These are phyloP conservation scores for Penicillium maclennaniae DNA, from an alignment of 495 filamentous ascomycete species.

Conservation along the genomic window DNA sequence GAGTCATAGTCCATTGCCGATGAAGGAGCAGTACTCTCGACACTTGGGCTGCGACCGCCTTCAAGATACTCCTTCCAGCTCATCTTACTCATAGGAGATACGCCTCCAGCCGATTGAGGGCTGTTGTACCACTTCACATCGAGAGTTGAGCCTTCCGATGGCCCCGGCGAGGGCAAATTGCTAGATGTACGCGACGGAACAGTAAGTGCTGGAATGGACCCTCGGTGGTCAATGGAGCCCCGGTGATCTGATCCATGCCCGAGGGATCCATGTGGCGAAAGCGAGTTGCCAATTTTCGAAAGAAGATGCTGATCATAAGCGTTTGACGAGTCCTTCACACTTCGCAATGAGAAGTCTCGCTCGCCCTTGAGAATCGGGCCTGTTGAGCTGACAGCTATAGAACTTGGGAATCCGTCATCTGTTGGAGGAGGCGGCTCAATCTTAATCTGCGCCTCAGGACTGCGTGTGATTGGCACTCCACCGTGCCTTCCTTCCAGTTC, in stretches of 20 bases:
- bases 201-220: slow-evolving; percentile 47
- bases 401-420: slow-evolving; percentile 43
- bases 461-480: slow-evolving; percentile 29
- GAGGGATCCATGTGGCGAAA: slow-evolving; percentile 55
- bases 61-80: slow-evolving; percentile 44
- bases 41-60: slow-evolving; percentile 48
- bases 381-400: slow-evolving; percentile 35
- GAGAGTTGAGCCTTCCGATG: slow-evolving; percentile 41
- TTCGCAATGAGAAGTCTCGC: slow-evolving; percentile 51
- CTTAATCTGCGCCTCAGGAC: slow-evolving; percentile 41
- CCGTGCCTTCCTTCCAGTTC: slow-evolving; percentile 33
- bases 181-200: slow-evolving; percentile 36
- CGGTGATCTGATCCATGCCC: slow-evolving; percentile 51
- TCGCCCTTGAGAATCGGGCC: slow-evolving; percentile 58
- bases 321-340: slow-evolving; percentile 59
- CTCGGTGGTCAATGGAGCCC: slow-evolving; percentile 48
- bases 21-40: slow-evolving; percentile 46
- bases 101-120: slow-evolving; percentile 37
- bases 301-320: slow-evolving; percentile 77
- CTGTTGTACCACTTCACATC: slow-evolving; percentile 42
- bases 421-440: slow-evolving; percentile 45
- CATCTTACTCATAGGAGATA: slow-evolving; percentile 44
- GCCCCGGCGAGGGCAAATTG: slow-evolving; percentile 44
- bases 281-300: slow-evolving; percentile 66
- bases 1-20: slow-evolving; percentile 40